Evolutionary conservation across 257 asterid species (phyloP), one percentile per base, ranked within the genome.

Genomic region (Solanum ossicruentum): DNA sequence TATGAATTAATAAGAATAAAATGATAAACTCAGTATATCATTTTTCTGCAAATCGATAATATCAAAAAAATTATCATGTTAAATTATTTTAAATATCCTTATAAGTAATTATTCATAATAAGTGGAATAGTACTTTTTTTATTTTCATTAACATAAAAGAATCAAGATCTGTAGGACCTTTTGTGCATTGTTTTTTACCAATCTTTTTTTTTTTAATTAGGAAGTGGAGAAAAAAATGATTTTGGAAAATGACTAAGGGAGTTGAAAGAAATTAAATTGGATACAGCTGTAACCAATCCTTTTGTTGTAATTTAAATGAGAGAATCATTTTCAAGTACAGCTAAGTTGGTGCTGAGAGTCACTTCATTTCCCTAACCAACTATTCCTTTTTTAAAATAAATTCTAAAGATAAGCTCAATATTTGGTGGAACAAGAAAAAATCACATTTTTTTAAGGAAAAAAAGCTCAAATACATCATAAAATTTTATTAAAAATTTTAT

Each of bases 211-310:
- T 26, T 13, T 45, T 4, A 17, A 8, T 5, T 51, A 13, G 26
- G 26, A 61, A 82, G 84, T 61, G 73, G 84, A 82, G 84, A 58
- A 82, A 51, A 58, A 82, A 51, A 82, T 7, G 71, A 75, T 65
- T 16, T 54, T 79, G 84, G 67, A 61, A 85, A 67, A 86, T 85
- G 88, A 63, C 81, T 83, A 52, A 10, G 36, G 51, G 51, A 55
- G 73, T 43, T 72, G 80, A 72, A 72, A 45, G 70, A 87, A 71
- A 87, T 85, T 84, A 70, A 70, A 41, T 39, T 89, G 94, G 91
- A 92, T 85, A 92, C 96, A 92, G 96, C 97, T 93, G 97, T 91
- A 89, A 86, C 87, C 93, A 92, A 87, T 89, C 83, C 75, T 52
- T 57, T 75, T 32, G 72, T 84, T 69, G 79, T 77, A 77, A 66